Base-by-base conservation (phyloP, 768 basidiomycete species). In the Fomitopsis pulvina region DNA sequence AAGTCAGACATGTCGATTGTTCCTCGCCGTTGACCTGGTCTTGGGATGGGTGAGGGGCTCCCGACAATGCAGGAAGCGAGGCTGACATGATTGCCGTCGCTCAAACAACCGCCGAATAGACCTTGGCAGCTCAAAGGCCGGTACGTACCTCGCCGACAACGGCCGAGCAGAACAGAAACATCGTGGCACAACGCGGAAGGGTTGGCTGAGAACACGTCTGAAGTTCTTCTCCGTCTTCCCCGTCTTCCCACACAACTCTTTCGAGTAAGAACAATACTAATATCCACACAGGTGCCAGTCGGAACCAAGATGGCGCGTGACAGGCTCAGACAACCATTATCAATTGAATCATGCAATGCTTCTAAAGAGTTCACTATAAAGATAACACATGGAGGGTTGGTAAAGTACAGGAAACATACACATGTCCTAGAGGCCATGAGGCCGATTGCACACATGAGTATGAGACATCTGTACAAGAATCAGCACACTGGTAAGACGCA, bases 1-100 rank as follows among this genome's bases (percentile, higher is more conserved):
- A 86, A 86, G 63, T 87, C 81, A 27, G 80, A 68, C 84, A 82
- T 84, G 16, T 32, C 37, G 41, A 16, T 37, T 18, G 34, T 18
- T 37, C 18, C 34, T 16, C 34, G 34, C 18, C 34, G 34, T 37
- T 18, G 34, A 12, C 18, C 14, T 4, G 14, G 34, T 12, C 34
- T 6, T 37, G 14, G 34, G 34, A 37, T 16, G 30, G 30, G 7
- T 32, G n/a, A n/a, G n/a, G 34, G 34, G 34, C 34, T 16, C 14
- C 34, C 34, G 34, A 37, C n/a, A n/a, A 7, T 37, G 14, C 34
- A 37, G 34, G 34, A 18, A 18, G 5, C 18, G 34, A 37, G 34
- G 34, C 34, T 37, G 34, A 16, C 34, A 37, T 37, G 34, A 37
- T 37, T 16, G 34, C 34, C 34, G 34, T 37, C 34, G 34, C 34